Conservation (phyloP, 176 grass and related monocot species). For the Lolium multiflorum region DNA sequence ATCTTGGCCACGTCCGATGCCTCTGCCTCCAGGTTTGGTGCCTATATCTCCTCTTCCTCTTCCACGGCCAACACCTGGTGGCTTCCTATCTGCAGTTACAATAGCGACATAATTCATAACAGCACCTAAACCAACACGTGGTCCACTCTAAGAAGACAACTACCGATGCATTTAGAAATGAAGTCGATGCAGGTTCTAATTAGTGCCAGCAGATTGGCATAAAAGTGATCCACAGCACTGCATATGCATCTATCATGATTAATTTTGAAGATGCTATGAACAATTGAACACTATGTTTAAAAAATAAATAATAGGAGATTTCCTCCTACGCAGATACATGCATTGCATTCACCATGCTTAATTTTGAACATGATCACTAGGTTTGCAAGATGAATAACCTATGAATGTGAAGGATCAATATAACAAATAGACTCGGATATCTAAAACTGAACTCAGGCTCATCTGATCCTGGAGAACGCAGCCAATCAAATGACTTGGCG, state of each 20-base stretch:
- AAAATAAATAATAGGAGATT: no score
- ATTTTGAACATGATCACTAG: background rate
- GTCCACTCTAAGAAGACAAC: slow-evolving; percentile 4
- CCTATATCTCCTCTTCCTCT: slow-evolving; percentile 84
- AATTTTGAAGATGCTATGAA: background rate
- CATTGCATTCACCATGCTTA: no score
- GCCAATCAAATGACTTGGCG: no score
- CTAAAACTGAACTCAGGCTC: no score
- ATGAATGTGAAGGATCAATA: background rate
- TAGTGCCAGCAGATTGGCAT: background rate
- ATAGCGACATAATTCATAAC: slow-evolving; percentile 21
- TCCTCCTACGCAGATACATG: no score
- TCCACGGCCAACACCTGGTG: slow-evolving; percentile 91
- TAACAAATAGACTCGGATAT: background rate
- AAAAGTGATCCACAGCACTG: background rate
- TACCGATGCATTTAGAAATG: background rate
- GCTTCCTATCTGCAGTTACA: slow-evolving; percentile 86
- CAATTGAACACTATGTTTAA: no score
- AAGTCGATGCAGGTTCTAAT: background rate
- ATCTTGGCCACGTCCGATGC: slow-evolving; percentile 84
- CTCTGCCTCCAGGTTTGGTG: slow-evolving; percentile 62
- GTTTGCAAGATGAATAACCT: slow-evolving; percentile 2
- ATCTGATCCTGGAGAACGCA: no score
- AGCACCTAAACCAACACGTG: background rate
- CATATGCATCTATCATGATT: background rate